A percentile compares a stretch with the other conserved stretches of the same genome.
These are phyloP conservation scores for Trichoderma parareesei DNA, from an alignment of 495 filamentous ascomycete species.

Conservation along the genomic window DNA sequence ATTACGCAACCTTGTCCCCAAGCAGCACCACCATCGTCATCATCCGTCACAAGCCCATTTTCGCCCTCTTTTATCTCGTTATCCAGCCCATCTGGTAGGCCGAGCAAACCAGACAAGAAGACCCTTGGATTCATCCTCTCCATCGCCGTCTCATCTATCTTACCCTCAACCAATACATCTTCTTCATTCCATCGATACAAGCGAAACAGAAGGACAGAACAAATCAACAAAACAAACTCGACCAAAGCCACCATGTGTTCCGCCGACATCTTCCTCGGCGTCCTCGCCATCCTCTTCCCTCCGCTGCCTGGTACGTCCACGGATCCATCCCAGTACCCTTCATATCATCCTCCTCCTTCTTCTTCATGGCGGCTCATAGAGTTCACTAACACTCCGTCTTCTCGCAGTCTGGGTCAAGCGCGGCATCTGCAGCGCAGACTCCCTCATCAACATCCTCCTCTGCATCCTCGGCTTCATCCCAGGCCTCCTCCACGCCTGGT, in stretches of 20 bases:
- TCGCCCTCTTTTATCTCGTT: not conserved
- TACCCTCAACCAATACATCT: not conserved
- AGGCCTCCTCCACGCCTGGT: slow-evolving; percentile 92
- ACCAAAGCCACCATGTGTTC: slow-evolving; percentile 44
- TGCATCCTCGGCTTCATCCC: slow-evolving; percentile 83
- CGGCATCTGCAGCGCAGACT: slow-evolving; percentile 89
- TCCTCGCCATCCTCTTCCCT: slow-evolving; percentile 88
- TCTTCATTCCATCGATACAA: too few species aligned
- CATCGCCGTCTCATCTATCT: not conserved
- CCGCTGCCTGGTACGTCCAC: slow-evolving; percentile 70
- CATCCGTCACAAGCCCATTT: slow-evolving; percentile 5
- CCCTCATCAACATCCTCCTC: slow-evolving; percentile 89
- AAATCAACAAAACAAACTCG: not conserved
- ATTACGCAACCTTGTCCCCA: slow-evolving; percentile 9
- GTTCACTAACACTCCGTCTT: not conserved
- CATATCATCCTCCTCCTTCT: slow-evolving; percentile 18
- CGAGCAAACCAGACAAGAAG: not conserved
- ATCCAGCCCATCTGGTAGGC: not conserved
- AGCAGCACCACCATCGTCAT: not conserved
- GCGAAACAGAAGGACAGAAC: too few species aligned
- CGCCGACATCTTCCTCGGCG: slow-evolving; percentile 75
- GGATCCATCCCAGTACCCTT: not conserved
- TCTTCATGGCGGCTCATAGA: not conserved
- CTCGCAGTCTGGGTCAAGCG: slow-evolving; percentile 84
- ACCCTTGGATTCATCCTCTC: not conserved